phyloP scores from a whole-genome alignment of 2,329 filamentous ascomycete species.

The Cladosporium colombiae region DNA sequence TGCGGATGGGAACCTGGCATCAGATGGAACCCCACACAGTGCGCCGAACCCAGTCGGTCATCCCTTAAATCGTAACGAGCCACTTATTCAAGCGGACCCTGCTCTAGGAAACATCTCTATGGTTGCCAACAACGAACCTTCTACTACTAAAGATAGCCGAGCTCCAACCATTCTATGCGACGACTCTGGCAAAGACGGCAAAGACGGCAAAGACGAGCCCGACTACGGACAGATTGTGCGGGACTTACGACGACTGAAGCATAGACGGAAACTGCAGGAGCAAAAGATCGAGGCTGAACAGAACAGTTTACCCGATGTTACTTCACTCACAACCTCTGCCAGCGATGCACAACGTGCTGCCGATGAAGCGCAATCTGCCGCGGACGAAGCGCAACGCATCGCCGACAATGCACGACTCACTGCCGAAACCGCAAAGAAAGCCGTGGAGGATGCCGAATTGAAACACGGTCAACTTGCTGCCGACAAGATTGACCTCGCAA shows the following conservation, averaged over 20 bases:
- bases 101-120: background rate
- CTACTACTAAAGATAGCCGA: background rate
- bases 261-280: constrained; percentile 27
- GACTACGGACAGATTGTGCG: background rate
- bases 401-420: background rate
- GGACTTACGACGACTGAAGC: background rate
- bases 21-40: background rate
- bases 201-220: background rate
- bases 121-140: background rate
- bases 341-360: background rate
- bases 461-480: background rate
- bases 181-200: background rate
- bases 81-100: background rate
- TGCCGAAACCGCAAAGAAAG: background rate
- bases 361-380: background rate
- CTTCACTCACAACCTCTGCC: background rate
- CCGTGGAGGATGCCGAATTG: background rate
- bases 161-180: background rate
- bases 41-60: background rate
- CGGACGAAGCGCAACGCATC: background rate
- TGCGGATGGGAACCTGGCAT: background rate
- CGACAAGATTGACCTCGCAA: background rate
- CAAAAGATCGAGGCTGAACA: constrained; percentile 28
- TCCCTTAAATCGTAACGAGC: background rate
- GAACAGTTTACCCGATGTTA: background rate